Evolutionary conservation across 2,329 filamentous ascomycete species (phyloP), one percentile per base, ranked within the genome.

Genomic region (Ramularia endophylla): DNA sequence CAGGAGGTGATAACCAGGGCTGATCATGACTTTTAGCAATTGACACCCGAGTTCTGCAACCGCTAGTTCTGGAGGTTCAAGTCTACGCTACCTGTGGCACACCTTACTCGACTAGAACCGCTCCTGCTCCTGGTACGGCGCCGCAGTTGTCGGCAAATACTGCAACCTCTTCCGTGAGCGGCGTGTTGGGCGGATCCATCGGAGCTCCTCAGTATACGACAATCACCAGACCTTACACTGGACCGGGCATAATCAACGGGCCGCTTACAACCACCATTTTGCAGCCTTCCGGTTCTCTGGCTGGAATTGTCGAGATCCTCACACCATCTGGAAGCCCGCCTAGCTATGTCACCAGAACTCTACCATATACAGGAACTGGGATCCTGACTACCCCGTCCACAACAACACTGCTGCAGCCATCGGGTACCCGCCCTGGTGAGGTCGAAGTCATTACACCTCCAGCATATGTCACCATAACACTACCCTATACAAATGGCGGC

Each of bases 381-480:
- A n/a, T 12, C 11, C 12, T 30, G 12, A 36, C 43, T 41, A 15
- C 27, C n/a, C 27, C 27, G 12, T 15, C 15, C 27, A 29, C 27
- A 29, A 8, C 27, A 12, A 29, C 27, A 5, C 12, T 29, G 12
- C 15, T n/a, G 12, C 12, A 29, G 27, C 36, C 40, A 38, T 47
- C 27, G 27, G 27, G 25, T 28, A 16, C 28, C 25, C 34, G 42
- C 32, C 25, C 22, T 31, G 40, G 36, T 44, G 46, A 38, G 29
- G 27, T 29, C 4, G 27, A 29, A 12, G 11, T 30, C 15, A 12
- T n/a, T 12, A 30, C 27, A 30, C 27, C 27, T n/a, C 12, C n/a
- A 30, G 11, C n/a, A n/a, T 39, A 39, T 43, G 38, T 43, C 30
- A 47, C 17, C 29, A 27, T 19, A 22, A 42, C 30, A 15, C 18